Conservation (phyloP, 257 asterid species). For the Solanum clarkiae region DNA sequence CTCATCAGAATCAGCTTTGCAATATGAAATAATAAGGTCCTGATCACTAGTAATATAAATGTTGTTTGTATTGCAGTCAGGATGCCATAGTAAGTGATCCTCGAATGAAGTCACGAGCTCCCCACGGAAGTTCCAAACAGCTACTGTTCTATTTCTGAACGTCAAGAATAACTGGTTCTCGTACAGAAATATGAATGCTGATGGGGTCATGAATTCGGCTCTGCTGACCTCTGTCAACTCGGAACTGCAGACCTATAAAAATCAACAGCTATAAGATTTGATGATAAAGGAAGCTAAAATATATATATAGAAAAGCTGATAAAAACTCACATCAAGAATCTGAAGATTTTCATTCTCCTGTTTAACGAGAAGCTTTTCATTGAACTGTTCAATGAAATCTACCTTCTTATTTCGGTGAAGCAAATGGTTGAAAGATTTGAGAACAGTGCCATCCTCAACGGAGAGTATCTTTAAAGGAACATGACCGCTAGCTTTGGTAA, state of each 20-base stretch:
- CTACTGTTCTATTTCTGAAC: constrained; percentile 86
- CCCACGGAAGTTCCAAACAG: constrained; percentile 99
- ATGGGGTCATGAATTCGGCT: constrained; percentile 94
- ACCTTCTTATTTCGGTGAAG: constrained; percentile 18
- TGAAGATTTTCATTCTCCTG: constrained; percentile 19
- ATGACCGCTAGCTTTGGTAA: constrained; percentile 47
- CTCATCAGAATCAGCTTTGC: constrained; percentile 86
- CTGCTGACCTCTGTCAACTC: constrained; percentile 90
- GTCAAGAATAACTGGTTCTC: constrained; percentile 96
- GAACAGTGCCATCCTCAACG: constrained; percentile 92
- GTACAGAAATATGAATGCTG: constrained; percentile 91
- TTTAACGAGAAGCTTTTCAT: constrained; percentile 88
- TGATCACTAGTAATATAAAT: constrained; percentile 96
- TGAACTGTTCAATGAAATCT: constrained; percentile 25
- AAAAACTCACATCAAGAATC: constrained; percentile 15
- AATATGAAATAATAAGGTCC: constrained; percentile 92
- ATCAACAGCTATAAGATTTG: neutral
- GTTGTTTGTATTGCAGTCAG: constrained; percentile 97
- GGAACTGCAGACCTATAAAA: constrained; percentile 69
- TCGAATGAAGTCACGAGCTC: constrained; percentile 96
- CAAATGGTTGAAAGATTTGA: constrained; percentile 16
- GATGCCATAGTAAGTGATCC: constrained; percentile 96
- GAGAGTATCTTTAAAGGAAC: constrained; percentile 87
- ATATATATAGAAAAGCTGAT: neutral
- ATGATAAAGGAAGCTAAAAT: neutral